Base-by-base conservation (phyloP, 2,329 filamentous ascomycete genomes). In the Hawksworthiomyces lignivorus region DNA sequence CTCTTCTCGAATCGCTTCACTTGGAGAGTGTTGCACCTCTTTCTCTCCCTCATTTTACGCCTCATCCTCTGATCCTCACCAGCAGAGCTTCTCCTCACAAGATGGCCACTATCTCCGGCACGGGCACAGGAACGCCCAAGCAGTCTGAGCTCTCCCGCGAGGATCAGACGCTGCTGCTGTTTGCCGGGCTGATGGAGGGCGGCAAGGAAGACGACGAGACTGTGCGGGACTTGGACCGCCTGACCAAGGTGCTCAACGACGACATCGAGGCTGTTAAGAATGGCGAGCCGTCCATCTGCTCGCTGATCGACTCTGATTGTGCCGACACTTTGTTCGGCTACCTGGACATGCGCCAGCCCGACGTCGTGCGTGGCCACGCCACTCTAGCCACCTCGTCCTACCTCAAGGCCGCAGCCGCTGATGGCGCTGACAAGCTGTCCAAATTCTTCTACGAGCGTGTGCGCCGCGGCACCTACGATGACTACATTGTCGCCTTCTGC, bases 401-500 rank as follows among this genome's bases (percentile, higher is more conserved):
- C 55, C 74, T 96, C 47, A 84, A 90, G 59, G 79, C 82, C 21
- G 80, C 84, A 4, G 78, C 79, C 40, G 77, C 89, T 11, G 72
- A 76, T 7, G 87, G 87, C 4, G 73, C 80, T 50, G 71, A 77
- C 50, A 75, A 81, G 50, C 76, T 96, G 37, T 75, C 77, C 5
- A 73, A 75, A 5, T 90, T 92, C 59, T 84, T 96, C 58, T 80
- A 80, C 41, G 69, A 75, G 14, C 79, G 82, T 40, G 71, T 94
- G 14, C 66, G 75, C 51, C 80, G 82, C 49, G 81, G 81, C 39
- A 90, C 84, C 19, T 86, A 88, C 49, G 89, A 96, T 54, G 87
- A 94, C 61, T 78, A 94, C 51, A 87, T 95, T 41, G 72, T 92
- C 37, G 89, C 89, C 6, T 97, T 96, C 60, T 97, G 89, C 40